Evolutionary conservation across 1,284 basidiomycete species (phyloP), one percentile per base, ranked within the genome.

Genomic region (Cutaneotrichosporon spelunceum): DNA sequence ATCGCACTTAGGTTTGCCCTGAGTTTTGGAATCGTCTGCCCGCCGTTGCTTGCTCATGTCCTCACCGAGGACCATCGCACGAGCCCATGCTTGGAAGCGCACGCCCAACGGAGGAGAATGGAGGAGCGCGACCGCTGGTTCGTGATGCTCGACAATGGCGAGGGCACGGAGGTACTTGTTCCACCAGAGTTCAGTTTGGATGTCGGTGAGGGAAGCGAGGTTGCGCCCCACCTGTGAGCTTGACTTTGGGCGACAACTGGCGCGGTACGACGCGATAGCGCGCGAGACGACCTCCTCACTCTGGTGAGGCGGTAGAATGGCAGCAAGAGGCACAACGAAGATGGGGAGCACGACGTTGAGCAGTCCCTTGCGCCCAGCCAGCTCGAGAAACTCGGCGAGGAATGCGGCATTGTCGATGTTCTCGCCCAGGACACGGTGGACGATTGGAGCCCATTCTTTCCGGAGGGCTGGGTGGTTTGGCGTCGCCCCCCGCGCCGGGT

Each of bases 401-500:
- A 74, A 71, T 7, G 56, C 42, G 10, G 49, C 14, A 48, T 72
- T 65, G n/a, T 57, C 60, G 9, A 65, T 13, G 42, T 65, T 61
- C 47, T 65, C 50, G n/a, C 21, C 49, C 29, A 70, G 29, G 29
- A 74, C 19, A 2, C 53, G 59, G 39, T 60, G 21, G 34, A 70
- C 60, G 21, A 75, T 34, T 0, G 74, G 74, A 6, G 56, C 26
- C 73, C 73, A 76, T 11, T 64, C 64, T 26, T 19, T 21, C 19
- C 70, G 69, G 10, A 73, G 42, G 1, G 8, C 42, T 1, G 70
- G 68, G 60, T 66, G 61, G 57, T 65, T 60, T 11, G 21, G 21
- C 7, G 65, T 69, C 7, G 74, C 73, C 0, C 70, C 70, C 42
- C 73, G 66, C 49, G 75, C 75, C 2, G 75, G 72, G 47, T 70